These are phyloP conservation scores for Lyophyllum semitale DNA, from an alignment of 768 basidiomycete species.

Conservation along the genomic window DNA sequence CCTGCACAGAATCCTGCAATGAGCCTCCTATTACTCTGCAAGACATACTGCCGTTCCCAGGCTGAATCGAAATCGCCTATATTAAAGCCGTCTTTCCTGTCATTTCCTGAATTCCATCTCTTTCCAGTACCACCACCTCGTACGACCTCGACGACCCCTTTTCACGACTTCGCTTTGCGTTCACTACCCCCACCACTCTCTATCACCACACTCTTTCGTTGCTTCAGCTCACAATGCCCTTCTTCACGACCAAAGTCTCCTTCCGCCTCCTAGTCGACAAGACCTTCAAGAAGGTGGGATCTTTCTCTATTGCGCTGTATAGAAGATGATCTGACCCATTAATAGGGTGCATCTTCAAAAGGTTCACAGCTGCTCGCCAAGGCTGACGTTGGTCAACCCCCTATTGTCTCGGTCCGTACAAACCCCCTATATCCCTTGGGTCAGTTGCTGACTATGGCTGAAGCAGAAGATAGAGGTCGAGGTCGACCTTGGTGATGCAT, in stretches of 20 bases:
- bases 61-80: constrained; percentile 1
- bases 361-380: background rate
- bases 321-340: background rate
- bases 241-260: background rate
- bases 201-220: background rate
- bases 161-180: background rate
- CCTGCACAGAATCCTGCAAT: background rate
- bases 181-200: background rate
- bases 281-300: background rate
- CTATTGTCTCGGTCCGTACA: background rate
- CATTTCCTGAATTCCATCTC: background rate
- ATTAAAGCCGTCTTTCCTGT: background rate
- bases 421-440: background rate
- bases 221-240: background rate
- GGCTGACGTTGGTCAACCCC: too few species aligned
- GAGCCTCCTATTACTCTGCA: background rate
- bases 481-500: constrained; percentile 1
- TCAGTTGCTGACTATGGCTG: background rate
- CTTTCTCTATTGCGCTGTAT: background rate
- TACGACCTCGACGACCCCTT: background rate
- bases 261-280: background rate
- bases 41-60: background rate
- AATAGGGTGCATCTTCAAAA: background rate
- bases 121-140: background rate
- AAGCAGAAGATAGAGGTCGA: background rate